Evolutionary conservation across 805 yeast species (phyloP), one percentile per base, ranked within the genome.

Genomic region (Zygosaccharomyces lentus): DNA sequence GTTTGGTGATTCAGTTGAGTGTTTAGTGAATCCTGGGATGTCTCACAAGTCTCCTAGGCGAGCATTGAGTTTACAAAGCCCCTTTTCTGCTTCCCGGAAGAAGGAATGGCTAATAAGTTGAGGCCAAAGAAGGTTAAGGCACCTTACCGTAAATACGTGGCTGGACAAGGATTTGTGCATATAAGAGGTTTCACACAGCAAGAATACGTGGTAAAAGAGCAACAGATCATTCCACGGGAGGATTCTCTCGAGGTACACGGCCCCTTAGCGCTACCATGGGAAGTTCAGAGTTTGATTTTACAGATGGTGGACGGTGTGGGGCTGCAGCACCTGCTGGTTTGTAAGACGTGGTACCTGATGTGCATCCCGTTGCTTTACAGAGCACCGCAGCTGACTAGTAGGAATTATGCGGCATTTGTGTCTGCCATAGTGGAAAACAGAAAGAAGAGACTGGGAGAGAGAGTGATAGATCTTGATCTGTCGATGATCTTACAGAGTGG

Each of bases 401-500:
- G 72, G 43, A 90, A 89, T 62, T 90, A 88, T 59, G 67, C 70
- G 48, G 62, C 65, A 21, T 93, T 91, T 68, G 91, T 89, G 35
- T 87, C 84, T 7, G 68, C 87, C 0, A 71, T 86, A 27, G 69
- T 82, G 21, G 54, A 66, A 46, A 67, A 73, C 16, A 61, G 73
- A 37, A 76, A 75, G 62, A 70, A 66, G 49, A 74, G 74, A 40
- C 43, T 62, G 16, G 91, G 90, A 3, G 66, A 73, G 9, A 58
- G 76, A 46, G 93, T 93, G 12, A 72, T 71, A 44, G 73, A 71
- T 12, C 71, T 93, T 34, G 93, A 93, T 60, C 70, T 93, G 30
- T 76, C 95, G 8, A 74, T 78, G 36, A 87, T 90, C 39, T 80
- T 89, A 49, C 98, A 93, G 65, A 76, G 87, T 30, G 98, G 98